Conservation (phyloP, 257 asterid species). For the Buddleja alternifolia region DNA sequence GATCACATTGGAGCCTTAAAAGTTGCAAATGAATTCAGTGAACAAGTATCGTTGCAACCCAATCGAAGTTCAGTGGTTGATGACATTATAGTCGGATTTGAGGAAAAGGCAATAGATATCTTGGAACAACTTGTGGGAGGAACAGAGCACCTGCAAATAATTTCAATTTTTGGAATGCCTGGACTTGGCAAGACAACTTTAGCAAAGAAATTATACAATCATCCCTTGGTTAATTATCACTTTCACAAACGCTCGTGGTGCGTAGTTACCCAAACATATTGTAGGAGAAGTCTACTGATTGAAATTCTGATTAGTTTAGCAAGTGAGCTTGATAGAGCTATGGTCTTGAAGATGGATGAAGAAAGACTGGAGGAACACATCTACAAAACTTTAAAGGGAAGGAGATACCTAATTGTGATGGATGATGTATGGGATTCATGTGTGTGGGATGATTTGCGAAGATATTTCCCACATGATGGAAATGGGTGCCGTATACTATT, state of each 20-base stretch:
- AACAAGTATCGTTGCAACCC: neutral
- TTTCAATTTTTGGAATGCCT: conserved; percentile 20
- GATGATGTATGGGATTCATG: conserved; percentile 35
- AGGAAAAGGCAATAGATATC: neutral
- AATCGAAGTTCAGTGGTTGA: neutral
- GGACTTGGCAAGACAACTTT: conserved; percentile 43
- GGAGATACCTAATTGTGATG: conserved; percentile 25
- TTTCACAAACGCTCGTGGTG: conserved; percentile 28
- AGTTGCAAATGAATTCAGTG: neutral
- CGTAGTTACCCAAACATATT: conserved; percentile 22
- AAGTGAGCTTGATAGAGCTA: neutral
- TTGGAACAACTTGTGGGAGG: neutral
- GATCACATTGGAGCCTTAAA: neutral
- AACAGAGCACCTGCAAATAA: neutral
- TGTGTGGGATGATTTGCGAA: conserved; percentile 26
- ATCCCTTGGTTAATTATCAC: conserved; percentile 6
- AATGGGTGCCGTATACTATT: conserved; percentile 35
- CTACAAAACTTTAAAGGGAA: conserved; percentile 14
- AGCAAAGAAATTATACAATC: conserved; percentile 27
- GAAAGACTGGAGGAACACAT: conserved; percentile 7
- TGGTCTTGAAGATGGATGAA: neutral
- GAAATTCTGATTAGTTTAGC: neutral
- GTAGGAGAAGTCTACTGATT: conserved; percentile 11
- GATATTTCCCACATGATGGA: conserved; percentile 1
- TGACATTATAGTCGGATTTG: conserved; percentile 20